phyloP scores from a whole-genome alignment of 2,329 filamentous ascomycete species.

The Nemania sp. region DNA sequence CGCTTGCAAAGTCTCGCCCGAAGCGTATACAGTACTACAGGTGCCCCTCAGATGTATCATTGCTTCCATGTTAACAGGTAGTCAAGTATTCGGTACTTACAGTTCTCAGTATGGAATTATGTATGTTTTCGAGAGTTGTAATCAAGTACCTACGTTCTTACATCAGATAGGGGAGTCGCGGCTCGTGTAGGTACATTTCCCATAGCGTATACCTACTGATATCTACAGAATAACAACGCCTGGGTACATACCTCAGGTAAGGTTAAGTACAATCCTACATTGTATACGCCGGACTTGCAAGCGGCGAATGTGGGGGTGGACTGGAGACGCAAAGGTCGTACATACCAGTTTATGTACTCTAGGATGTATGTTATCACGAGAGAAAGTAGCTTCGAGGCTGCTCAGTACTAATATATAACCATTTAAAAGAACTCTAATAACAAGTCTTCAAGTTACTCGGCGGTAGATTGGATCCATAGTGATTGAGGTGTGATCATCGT shows the following conservation, averaged over 20 bases:
- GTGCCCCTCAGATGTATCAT: slow-evolving; percentile 25
- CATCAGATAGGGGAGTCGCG: neutral
- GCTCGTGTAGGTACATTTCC: neutral
- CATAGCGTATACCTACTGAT: too few relatives aligned
- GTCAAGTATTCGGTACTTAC: neutral
- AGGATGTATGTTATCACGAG: neutral
- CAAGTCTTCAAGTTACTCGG: too few relatives aligned
- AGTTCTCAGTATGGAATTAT: neutral
- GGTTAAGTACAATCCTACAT: neutral
- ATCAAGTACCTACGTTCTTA: neutral
- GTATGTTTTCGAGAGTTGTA: neutral
- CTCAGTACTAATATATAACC: too few relatives aligned
- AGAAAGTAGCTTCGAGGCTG: neutral
- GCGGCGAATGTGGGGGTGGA: neutral
- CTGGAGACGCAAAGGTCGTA: neutral
- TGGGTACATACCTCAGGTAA: neutral
- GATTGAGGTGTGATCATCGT: too few relatives aligned
- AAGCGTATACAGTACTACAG: neutral
- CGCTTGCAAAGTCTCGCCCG: neutral
- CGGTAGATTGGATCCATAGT: too few relatives aligned
- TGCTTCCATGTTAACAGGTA: neutral
- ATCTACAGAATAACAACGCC: neutral
- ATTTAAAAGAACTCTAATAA: neutral
- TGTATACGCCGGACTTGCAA: neutral
- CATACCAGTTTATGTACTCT: neutral